Evolutionary conservation across 192 early-diverging fungal genomes (phyloP), one percentile per base, ranked within the genome.

Genomic region (Backusella tarrabulga): DNA sequence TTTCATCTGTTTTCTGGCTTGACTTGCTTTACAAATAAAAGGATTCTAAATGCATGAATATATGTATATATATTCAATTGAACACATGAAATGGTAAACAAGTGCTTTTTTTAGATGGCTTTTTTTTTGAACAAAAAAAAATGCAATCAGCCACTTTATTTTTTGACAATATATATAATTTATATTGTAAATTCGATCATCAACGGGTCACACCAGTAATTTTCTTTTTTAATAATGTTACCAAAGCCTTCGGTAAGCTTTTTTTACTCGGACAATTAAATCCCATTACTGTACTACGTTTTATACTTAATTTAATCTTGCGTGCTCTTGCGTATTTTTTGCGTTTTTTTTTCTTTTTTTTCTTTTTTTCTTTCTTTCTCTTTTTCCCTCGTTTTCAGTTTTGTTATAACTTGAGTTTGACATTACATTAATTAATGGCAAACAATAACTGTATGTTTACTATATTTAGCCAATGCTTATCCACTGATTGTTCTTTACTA

Each of bases 391-490:
- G 14, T 70, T 70, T 76, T 71, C 44, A 63, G 56, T 63, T 63
- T 8, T 26, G 21, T 29, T 63, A 63, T 63, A 63, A 29, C 56
- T 63, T 29, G 23, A 63, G 56, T 63, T 63, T 63, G 56, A 29
- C 56, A 63, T 63, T 63, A 11, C 23, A 63, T 63, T 63, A 26
- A 63, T 63, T 63, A 63, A 63, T 63, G 56, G 12, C 56, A 63
- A 63, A 63, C 56, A 63, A 12, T 29, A 29, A 63, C 21, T 63
- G 56, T 63, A 63, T 29, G 56, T 63, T 63, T 14, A 63, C 56
- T 63, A 72, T 54, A 72, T 75, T 60, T 56, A 75, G 36, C 34
- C 73, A 41, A 67, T 75, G 26, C 32, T 75, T 35, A 67, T 63
- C 40, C 56, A 29, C 56, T 63, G 12, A 63, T 12, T 29, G 26